Conservation (phyloP, 73 alveolate species). For the Paramecium octaurelia region DNA sequence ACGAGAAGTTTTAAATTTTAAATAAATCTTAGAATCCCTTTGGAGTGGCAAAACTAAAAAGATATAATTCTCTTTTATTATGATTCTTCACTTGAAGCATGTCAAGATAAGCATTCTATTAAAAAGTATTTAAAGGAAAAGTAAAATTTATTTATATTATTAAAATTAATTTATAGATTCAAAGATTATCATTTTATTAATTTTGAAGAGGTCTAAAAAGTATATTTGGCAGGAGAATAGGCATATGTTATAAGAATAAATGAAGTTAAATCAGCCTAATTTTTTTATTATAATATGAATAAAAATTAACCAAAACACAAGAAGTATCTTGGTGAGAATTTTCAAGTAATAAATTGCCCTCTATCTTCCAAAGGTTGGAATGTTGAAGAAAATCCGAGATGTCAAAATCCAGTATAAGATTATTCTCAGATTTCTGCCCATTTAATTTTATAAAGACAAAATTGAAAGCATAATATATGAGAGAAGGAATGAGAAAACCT, state of each 20-base stretch:
- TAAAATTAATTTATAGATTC: background rate
- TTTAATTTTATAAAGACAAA: background rate
- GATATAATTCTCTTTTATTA: constrained; percentile 1
- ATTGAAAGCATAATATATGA: background rate
- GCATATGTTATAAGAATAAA: background rate
- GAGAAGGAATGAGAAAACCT: background rate
- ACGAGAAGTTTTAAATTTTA: constrained; percentile 8
- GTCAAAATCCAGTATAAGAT: background rate
- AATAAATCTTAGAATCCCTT: constrained; percentile 10
- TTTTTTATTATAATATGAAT: constrained; percentile 29
- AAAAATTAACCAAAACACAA: constrained; percentile 28
- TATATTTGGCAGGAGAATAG: constrained; percentile 28
- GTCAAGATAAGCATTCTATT: constrained; percentile 36
- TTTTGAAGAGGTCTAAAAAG: constrained; percentile 2
- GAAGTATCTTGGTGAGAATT: constrained; percentile 33
- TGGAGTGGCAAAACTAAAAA: constrained; percentile 28
- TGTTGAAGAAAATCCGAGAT: background rate
- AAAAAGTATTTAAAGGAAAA: constrained; percentile 28
- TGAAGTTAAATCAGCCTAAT: constrained; percentile 33
- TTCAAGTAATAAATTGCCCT: background rate
- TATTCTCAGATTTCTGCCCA: constrained; percentile 15
- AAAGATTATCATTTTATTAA: constrained; percentile 15
- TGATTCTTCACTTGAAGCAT: constrained; percentile 32
- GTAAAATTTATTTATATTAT: background rate
- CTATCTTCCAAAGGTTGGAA: constrained; percentile 24